These are phyloP conservation scores for Pythium angustatum DNA, from an alignment of 352 stramenopile genomes.

Conservation along the genomic window DNA sequence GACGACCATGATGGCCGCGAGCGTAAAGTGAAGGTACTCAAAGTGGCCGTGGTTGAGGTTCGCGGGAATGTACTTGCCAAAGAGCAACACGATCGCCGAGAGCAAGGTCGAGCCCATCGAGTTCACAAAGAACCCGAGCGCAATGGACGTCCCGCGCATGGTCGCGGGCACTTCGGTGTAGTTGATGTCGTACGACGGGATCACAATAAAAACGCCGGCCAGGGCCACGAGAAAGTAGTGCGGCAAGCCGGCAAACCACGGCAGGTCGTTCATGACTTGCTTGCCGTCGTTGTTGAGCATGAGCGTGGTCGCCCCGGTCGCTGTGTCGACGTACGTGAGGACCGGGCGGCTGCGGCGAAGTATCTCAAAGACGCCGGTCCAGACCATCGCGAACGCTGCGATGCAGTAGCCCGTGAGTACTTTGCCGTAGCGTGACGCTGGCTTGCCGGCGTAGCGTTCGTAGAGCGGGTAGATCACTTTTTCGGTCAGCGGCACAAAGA, in stretches of 20 bases:
- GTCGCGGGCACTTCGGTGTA: conserved; percentile 44
- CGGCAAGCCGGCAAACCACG: conserved; percentile 42
- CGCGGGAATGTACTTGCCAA: conserved; percentile 43
- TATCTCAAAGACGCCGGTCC: conserved; percentile 28
- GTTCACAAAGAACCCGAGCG: conserved; percentile 40
- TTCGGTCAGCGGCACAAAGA: conserved; percentile 24
- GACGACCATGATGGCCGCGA: conserved; percentile 38
- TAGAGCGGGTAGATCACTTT: conserved; percentile 25
- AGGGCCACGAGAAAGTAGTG: conserved; percentile 46
- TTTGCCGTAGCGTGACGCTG: conserved; percentile 23
- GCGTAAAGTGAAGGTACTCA: conserved; percentile 39
- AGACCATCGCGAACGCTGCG: conserved; percentile 24
- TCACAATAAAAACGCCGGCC: conserved; percentile 23
- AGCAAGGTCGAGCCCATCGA: conserved; percentile 29
- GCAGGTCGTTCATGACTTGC: conserved; percentile 32
- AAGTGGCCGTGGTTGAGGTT: conserved; percentile 30
- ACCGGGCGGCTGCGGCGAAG: conserved; percentile 20
- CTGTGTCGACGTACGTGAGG: conserved; percentile 26
- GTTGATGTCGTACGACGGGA: conserved; percentile 39
- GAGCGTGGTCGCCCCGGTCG: conserved; percentile 18
- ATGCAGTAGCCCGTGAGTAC: conserved; percentile 23
- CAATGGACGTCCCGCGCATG: conserved; percentile 40
- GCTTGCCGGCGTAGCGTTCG: conserved; percentile 16
- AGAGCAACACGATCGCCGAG: conserved; percentile 54
- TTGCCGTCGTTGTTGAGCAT: conserved; percentile 27